Percentiles rank a stretch among this genome's conserved stretches.
Evolutionary conservation across 495 filamentous ascomycete genomes (phyloP).

Genomic region (Aspergillus incahuasiensis): DNA sequence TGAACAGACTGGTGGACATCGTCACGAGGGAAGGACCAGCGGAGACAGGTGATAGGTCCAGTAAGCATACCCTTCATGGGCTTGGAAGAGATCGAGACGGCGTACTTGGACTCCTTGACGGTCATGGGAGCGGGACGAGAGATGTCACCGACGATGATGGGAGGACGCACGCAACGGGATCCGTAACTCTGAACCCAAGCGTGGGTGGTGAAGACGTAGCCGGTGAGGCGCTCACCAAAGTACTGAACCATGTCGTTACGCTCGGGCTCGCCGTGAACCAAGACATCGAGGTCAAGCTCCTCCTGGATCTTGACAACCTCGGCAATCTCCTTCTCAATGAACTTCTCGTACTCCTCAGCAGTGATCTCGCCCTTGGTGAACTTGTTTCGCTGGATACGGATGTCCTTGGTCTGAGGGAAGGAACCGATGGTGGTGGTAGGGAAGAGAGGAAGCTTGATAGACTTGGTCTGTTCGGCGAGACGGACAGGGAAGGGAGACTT

Average conservation of each 20-base stretch:
- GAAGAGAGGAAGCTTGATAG: conserved; percentile 90
- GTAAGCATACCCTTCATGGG: conserved; percentile 99
- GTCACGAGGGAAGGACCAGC: conserved; percentile 99
- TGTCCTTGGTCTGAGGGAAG: conserved; percentile 98
- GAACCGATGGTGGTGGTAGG: conserved; percentile 98
- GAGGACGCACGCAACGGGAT: conserved; percentile 94
- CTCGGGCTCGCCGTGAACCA: conserved; percentile 97
- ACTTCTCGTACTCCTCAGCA: conserved; percentile 86
- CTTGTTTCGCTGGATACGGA: conserved; percentile 91
- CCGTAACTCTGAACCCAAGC: conserved; percentile 98
- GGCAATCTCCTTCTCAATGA: conserved; percentile 97
- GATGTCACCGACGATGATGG: conserved; percentile 97
- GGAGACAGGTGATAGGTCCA: conserved; percentile 94
- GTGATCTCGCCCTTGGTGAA: conserved; percentile 98
- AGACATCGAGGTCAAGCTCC: conserved; percentile 92
- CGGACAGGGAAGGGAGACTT: conserved; percentile 79
- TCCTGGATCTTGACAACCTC: conserved; percentile 93
- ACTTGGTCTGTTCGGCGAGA: conserved; percentile 77
- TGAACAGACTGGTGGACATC: conserved; percentile 98
- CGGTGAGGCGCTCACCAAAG: conserved; percentile 94
- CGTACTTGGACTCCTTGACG: conserved; percentile 99
- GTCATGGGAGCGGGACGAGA: conserved; percentile 96
- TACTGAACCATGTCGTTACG: conserved; percentile 99
- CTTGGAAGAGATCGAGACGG: conserved; percentile 91
- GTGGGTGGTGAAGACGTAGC: conserved; percentile 98